Conservation (phyloP, 208 protist species). For the Wallacemonas sp. region DNA sequence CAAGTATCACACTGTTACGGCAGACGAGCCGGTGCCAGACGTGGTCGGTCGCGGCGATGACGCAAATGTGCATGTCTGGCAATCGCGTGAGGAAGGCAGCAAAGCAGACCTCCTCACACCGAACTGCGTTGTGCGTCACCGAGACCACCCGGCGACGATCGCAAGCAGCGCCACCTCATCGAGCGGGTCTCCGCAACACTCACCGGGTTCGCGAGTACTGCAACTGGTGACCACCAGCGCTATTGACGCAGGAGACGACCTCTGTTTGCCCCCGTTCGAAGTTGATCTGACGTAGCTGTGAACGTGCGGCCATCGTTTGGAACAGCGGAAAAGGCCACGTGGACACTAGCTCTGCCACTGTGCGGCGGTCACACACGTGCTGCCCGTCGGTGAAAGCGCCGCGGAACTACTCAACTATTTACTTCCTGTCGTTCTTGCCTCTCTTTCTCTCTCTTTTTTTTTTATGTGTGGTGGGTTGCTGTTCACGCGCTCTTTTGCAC, state of each 20-base stretch:
- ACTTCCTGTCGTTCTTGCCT: neutral
- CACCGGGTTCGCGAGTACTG: slow-evolving; percentile 7
- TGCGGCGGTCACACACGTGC: too few species aligned
- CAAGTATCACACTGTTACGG: slow-evolving; percentile 13
- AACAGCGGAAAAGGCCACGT: too few species aligned
- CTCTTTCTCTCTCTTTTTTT: slow-evolving; percentile 8
- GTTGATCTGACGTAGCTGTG: slow-evolving; percentile 11
- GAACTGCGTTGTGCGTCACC: neutral
- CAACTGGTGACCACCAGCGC: slow-evolving; percentile 20
- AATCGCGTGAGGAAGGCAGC: slow-evolving; percentile 5
- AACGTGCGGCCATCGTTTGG: neutral
- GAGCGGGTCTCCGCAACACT: too few species aligned
- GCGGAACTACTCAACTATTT: too few species aligned
- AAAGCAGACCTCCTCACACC: neutral
- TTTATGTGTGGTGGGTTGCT: too few species aligned
- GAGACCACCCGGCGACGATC: neutral
- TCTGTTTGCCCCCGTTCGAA: slow-evolving; percentile 16
- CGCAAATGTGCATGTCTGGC: slow-evolving; percentile 4
- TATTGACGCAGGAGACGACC: slow-evolving; percentile 10
- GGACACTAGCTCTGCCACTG: too few species aligned
- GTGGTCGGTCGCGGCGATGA: neutral
- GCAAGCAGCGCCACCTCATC: too few species aligned
- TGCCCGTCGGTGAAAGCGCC: too few species aligned
- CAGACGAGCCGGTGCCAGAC: neutral
- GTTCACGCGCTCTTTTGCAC: too few species aligned